A percentile compares a stretch with the other conserved stretches of the same genome.
Conservation (phyloP, 2,329 filamentous ascomycete genomes). For the Zymoseptoria pseudotritici region DNA sequence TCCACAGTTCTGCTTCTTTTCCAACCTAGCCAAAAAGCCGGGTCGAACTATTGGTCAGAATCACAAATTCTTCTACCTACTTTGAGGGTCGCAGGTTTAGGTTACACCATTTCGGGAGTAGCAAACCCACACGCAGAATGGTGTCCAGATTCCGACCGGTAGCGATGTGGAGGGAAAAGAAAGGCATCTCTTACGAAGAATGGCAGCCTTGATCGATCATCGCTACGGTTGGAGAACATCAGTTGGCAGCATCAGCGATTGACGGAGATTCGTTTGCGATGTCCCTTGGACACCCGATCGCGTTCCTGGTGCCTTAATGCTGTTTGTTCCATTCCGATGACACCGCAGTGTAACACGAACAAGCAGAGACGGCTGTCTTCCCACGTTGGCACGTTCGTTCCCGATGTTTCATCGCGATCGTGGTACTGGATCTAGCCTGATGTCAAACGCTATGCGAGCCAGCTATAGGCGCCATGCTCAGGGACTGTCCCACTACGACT, state of each 20-base stretch:
- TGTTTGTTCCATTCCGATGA: not conserved
- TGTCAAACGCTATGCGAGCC: not conserved
- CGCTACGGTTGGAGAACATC: not conserved
- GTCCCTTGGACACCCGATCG: not conserved
- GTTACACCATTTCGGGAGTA: not conserved
- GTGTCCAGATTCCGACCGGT: not conserved
- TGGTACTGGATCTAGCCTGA: not conserved
- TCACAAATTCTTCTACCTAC: not conserved
- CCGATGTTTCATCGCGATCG: not conserved
- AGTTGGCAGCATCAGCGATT: not conserved
- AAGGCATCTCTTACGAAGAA: not conserved
- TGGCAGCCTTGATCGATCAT: not conserved
- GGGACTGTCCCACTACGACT: not conserved
- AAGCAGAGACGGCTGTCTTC: not conserved
- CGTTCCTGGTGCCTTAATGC: not conserved
- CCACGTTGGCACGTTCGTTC: not conserved
- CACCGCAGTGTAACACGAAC: not conserved
- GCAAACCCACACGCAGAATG: not conserved
- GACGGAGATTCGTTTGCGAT: not conserved
- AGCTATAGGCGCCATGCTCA: not conserved
- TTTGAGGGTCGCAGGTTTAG: not conserved
- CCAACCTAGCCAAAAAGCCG: not conserved
- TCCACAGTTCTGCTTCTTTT: not conserved
- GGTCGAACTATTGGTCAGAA: not conserved
- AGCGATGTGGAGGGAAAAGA: not conserved